phyloP scores from a whole-genome alignment of 2,329 filamentous ascomycete species.

The Xylariales sp. region DNA sequence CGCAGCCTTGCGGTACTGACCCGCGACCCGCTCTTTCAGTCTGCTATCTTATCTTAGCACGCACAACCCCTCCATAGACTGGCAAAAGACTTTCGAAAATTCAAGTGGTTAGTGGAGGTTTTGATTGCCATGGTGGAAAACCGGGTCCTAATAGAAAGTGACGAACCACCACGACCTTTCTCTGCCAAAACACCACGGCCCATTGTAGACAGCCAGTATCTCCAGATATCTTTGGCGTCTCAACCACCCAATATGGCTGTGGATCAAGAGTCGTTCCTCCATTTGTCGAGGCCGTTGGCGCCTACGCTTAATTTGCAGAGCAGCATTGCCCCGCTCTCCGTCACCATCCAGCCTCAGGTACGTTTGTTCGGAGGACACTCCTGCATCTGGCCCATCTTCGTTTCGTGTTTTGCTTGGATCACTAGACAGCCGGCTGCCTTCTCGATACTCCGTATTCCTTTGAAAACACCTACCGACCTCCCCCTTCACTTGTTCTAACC shows the following conservation, averaged over 20 bases:
- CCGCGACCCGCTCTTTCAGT: constrained; percentile 12
- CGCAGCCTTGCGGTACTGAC: constrained; percentile 3
- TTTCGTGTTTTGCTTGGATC: no score
- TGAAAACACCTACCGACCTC: no score
- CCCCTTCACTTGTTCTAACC: no score
- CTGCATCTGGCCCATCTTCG: no score
- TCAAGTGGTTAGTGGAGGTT: no score
- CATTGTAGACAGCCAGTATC: constrained; percentile 8
- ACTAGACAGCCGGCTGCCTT: no score
- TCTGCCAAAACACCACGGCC: constrained; percentile 7
- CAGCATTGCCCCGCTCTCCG: constrained; percentile 85
- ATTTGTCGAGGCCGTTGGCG: constrained; percentile 88
- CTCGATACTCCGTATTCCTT: no score
- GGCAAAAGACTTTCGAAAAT: constrained; percentile 39
- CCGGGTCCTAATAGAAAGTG: constrained; percentile 5
- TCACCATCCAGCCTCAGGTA: constrained; percentile 95
- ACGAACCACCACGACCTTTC: constrained; percentile 6
- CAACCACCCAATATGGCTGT: constrained; percentile 66
- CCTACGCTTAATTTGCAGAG: constrained; percentile 77
- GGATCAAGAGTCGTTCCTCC: constrained; percentile 80
- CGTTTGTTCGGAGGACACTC: constrained; percentile 23
- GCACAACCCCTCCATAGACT: constrained; percentile 45
- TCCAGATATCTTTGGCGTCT: constrained; percentile 13
- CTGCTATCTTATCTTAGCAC: constrained; percentile 47
- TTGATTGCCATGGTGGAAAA: constrained; percentile 5